phyloP scores from a whole-genome alignment of 78 protist species.

The Monosiga brevicollis region DNA sequence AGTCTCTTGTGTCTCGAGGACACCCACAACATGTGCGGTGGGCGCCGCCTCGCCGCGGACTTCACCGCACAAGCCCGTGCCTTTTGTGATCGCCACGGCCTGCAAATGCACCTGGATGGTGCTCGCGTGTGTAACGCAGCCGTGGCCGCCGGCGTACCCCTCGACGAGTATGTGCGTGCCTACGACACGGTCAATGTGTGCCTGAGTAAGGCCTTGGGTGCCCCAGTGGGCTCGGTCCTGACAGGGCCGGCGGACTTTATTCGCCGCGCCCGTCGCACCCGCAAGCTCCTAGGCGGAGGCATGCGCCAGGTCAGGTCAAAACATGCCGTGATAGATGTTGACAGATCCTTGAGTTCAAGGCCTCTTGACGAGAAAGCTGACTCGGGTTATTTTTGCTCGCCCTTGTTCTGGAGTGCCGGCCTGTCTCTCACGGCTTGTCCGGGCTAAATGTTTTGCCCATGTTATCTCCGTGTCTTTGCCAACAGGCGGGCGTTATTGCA shows the following conservation, averaged over 20 bases:
- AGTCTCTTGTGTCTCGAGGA: slow-evolving; percentile 27
- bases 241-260: slow-evolving; percentile 19
- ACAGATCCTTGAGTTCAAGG: too few species aligned
- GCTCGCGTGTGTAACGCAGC: slow-evolving; percentile 46
- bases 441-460: too few species aligned
- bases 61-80: neutral
- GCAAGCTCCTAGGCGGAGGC: slow-evolving; percentile 68
- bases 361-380: too few species aligned
- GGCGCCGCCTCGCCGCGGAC: neutral
- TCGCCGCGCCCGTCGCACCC: slow-evolving; percentile 11
- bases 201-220: slow-evolving; percentile 60
- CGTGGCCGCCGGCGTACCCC: neutral
- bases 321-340: too few species aligned
- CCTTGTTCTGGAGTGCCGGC: too few species aligned
- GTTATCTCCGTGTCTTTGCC: too few species aligned
- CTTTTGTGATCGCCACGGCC: neutral
- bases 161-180: neutral
- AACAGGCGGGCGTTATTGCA: slow-evolving; percentile 59
- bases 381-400: too few species aligned
- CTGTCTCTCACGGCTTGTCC: too few species aligned
- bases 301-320: too few species aligned
- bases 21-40: slow-evolving; percentile 18
- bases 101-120: slow-evolving; percentile 47
- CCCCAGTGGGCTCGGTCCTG: slow-evolving; percentile 59
- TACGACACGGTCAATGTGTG: slow-evolving; percentile 35